Conservation (phyloP, 1,139 yeast species). For the Waltiozyma sp. region DNA sequence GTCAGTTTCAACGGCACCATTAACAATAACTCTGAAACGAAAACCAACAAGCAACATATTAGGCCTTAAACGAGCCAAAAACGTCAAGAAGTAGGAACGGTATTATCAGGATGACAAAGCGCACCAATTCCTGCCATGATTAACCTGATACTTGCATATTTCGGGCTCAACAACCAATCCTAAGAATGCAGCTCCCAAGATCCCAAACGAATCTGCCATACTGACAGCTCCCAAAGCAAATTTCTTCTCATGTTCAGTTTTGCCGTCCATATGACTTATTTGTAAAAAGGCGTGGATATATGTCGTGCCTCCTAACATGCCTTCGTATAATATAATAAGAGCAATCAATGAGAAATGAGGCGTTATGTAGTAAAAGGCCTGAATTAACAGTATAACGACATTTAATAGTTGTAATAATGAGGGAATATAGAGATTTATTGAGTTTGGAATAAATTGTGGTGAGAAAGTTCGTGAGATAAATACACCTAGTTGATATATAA, state of each 20-base stretch:
- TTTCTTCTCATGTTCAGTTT: slow-evolving; percentile 49
- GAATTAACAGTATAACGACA: slow-evolving; percentile 45
- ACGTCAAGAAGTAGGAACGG: slow-evolving; percentile 2
- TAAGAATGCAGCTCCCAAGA: slow-evolving; percentile 67
- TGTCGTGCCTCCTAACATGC: slow-evolving; percentile 78
- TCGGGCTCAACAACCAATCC: slow-evolving; percentile 65
- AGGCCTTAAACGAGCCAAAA: slow-evolving; percentile 9
- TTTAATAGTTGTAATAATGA: slow-evolving; percentile 63
- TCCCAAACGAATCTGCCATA: slow-evolving; percentile 82
- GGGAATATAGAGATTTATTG: slow-evolving; percentile 40
- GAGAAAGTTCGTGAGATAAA: slow-evolving; percentile 83
- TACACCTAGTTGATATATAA: slow-evolving; percentile 85
- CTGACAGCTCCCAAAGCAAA: slow-evolving; percentile 93
- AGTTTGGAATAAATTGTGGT: slow-evolving; percentile 43
- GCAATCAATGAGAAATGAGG: slow-evolving; percentile 63
- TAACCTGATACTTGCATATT: slow-evolving; percentile 62
- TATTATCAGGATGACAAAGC: slow-evolving; percentile 6
- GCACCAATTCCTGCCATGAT: slow-evolving; percentile 59
- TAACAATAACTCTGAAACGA: slow-evolving; percentile 7
- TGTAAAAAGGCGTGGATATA: slow-evolving; percentile 81
- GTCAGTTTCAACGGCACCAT: slow-evolving; percentile 2
- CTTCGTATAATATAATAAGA: slow-evolving; percentile 69
- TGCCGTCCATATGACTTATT: slow-evolving; percentile 46
- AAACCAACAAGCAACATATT: slow-evolving; percentile 6
- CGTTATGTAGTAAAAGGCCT: slow-evolving; percentile 46